Percentiles rank a stretch among this genome's conserved stretches.
Evolutionary conservation across 495 filamentous ascomycete genomes (phyloP).

Genomic region (Amorphotheca resinae): DNA sequence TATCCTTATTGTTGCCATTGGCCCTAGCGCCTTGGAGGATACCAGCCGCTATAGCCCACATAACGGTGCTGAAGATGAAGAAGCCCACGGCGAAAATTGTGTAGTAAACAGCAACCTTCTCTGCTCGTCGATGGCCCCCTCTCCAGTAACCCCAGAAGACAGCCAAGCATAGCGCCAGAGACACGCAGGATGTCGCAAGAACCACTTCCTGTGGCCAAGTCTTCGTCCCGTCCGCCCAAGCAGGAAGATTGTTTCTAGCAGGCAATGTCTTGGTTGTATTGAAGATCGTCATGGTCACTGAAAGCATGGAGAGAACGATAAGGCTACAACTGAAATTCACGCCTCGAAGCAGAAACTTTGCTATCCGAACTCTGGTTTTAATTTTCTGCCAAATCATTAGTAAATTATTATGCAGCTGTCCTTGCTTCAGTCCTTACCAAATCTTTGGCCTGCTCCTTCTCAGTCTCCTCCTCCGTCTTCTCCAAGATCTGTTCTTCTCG

Average conservation of each 20-base stretch:
- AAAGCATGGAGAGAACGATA: conserved; percentile 82
- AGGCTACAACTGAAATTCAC: conserved; percentile 95
- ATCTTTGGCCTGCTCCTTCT: conserved; percentile 73
- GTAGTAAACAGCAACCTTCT: conserved; percentile 90
- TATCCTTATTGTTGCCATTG: conserved; percentile 63
- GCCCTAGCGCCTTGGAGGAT: conserved; percentile 66
- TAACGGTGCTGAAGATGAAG: conserved; percentile 86
- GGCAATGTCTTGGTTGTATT: conserved; percentile 64
- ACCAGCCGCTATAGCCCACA: conserved; percentile 84
- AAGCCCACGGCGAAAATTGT: conserved; percentile 81
- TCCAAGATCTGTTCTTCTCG: conserved; percentile 73
- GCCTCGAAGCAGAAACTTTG: conserved; percentile 84
- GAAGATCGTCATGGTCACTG: conserved; percentile 79
- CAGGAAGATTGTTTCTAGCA: conserved; percentile 60
- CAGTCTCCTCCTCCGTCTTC: conserved; percentile 61
- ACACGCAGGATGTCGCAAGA: conserved; percentile 63
- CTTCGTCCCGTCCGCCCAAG: conserved; percentile 71
- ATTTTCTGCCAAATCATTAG: conserved; percentile 52
- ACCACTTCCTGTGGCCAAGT: conserved; percentile 85
- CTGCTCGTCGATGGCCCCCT: conserved; percentile 77
- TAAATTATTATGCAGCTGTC: not conserved
- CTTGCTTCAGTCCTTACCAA: conserved; percentile 52
- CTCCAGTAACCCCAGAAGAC: conserved; percentile 82
- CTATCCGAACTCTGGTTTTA: conserved; percentile 83
- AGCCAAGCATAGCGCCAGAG: conserved; percentile 61